Base-by-base conservation (phyloP, 2,329 filamentous ascomycete genomes). In the Triangularia verruculosa region DNA sequence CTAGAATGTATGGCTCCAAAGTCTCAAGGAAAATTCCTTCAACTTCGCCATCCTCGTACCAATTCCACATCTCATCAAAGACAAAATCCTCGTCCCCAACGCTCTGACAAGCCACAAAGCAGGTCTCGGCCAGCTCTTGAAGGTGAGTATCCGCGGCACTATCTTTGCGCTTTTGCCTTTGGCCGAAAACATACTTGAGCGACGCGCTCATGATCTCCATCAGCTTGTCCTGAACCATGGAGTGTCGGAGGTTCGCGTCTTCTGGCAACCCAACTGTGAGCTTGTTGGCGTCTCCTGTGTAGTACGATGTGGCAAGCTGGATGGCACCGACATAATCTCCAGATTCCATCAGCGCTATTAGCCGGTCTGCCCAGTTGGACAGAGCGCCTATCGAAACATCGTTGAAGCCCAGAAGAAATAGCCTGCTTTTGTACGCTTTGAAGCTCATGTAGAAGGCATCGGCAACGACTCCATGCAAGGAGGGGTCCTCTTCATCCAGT, bases 401-500 rank as follows among this genome's bases (percentile, higher is more conserved):
- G 72, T 94, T 95, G 78, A 94, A 93, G n/a, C 95, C 93, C 8
- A 99, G 82, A 3, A 98, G 79, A 72, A 99, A 99, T 34, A 97
- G 82, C 28, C 94, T 86, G 4, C 95, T 93, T 76, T 98, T 99
- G 78, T 98, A 99, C 3, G 92, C 86, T 72, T 91, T 92, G 77
- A 98, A 94, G 76, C 94, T 97, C 92, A 98, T 98, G 74, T 94
- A 94, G 71, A 97, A 99, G 0, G 93, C 95, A 80, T 99, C 95
- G 7, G 94, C 94, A 56, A 98, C 92, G 8, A 98, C 93, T 1
- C 94, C 94, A 76, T 98, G 95, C 88, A 98, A 90, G 0, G 92
- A 91, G 0, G 86, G 82, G 70, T 97, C 93, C 64, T 93, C 88
- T 69, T 96, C 93, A 67, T 97, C 90, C 17, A 95, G 81, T 65